Evolutionary conservation across 2,329 filamentous ascomycete species (phyloP).

Genomic region (Ceratocystis colombiana): DNA sequence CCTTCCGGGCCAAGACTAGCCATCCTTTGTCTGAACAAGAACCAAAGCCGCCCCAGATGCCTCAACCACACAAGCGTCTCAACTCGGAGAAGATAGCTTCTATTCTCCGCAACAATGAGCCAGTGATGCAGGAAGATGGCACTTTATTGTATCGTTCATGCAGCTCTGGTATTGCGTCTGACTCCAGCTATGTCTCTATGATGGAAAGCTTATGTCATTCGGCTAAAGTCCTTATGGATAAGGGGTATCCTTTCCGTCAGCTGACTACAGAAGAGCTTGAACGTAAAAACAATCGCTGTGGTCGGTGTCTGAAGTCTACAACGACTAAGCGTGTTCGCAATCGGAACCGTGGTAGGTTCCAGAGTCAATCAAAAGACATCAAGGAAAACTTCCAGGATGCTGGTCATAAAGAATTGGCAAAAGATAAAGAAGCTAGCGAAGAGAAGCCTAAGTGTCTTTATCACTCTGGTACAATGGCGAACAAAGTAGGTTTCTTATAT

Average conservation of each 20-base stretch:
- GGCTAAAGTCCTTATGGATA: background rate
- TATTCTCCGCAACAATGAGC: background rate
- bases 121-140: background rate
- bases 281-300: slow-evolving; percentile 31
- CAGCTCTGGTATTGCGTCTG: background rate
- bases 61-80: background rate
- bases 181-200: background rate
- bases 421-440: slow-evolving; percentile 14
- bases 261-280: slow-evolving; percentile 30
- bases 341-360: slow-evolving; percentile 19
- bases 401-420: background rate
- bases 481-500: slow-evolving; percentile 28
- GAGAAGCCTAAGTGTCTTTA: slow-evolving; percentile 22
- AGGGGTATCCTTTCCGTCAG: slow-evolving; percentile 30
- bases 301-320: slow-evolving; percentile 28
- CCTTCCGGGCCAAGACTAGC: background rate
- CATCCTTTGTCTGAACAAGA: background rate
- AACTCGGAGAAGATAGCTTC: background rate
- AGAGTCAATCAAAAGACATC: background rate
- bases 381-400: background rate
- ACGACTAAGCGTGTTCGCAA: background rate
- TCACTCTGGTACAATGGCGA: slow-evolving; percentile 30
- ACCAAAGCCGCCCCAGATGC: background rate
- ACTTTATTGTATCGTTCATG: background rate
- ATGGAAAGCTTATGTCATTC: slow-evolving; percentile 16